Evolutionary conservation across 768 basidiomycete genomes (phyloP).

Genomic region (Calvatia gigantea): DNA sequence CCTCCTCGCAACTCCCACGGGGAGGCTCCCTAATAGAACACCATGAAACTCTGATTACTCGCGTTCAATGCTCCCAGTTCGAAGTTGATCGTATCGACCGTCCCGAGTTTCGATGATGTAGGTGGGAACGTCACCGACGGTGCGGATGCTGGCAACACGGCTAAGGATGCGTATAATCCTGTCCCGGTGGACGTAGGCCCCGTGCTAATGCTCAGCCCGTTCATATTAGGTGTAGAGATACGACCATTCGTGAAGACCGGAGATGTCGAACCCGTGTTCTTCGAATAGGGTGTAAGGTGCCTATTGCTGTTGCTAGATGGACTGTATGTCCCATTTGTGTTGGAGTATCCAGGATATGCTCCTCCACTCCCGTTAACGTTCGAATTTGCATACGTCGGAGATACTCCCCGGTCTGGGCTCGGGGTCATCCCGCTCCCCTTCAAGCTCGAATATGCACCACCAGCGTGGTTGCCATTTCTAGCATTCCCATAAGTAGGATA

Average conservation of each 20-base stretch:
- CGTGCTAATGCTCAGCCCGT: no score
- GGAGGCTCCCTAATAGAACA: constrained; percentile 34
- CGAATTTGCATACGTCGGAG: not conserved
- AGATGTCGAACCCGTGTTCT: not conserved
- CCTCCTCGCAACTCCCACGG: not conserved
- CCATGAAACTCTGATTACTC: constrained; percentile 43
- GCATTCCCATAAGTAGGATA: not conserved
- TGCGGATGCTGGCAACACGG: constrained; percentile 8
- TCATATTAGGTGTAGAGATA: no score
- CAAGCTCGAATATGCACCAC: not conserved
- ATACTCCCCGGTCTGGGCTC: not conserved
- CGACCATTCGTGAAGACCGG: no score
- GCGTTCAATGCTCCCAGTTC: constrained; percentile 45
- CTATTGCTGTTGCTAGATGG: not conserved
- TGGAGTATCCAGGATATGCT: not conserved
- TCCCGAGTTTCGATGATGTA: constrained; percentile 35
- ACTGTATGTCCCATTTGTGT: not conserved
- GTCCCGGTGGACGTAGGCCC: not conserved
- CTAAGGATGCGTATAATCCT: constrained; percentile 26
- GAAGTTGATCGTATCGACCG: constrained; percentile 44
- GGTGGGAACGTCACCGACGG: constrained; percentile 17
- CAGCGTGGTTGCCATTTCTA: not conserved
- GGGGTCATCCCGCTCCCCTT: constrained; percentile 7
- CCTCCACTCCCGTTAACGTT: not conserved
- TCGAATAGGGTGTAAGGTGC: constrained; percentile 10